Conservation (phyloP, 371 early-diverging fungal species). For the Rhizopus microsporus region DNA sequence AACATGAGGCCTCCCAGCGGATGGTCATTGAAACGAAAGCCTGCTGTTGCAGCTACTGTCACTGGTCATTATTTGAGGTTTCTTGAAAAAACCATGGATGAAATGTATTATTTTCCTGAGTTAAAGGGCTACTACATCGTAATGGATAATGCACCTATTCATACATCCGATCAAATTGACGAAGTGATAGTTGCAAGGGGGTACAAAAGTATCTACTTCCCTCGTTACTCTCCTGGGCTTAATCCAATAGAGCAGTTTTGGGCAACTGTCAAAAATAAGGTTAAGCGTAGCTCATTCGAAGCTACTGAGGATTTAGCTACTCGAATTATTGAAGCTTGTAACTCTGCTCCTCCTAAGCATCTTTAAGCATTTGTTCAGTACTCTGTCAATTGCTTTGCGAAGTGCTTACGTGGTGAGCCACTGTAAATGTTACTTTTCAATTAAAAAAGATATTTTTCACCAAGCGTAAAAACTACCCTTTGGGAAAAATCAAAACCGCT, state of each 20-base stretch:
- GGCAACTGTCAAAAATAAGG: conserved; percentile 14
- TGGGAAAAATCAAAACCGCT: not conserved
- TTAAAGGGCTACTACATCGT: not conserved
- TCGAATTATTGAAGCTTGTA: conserved; percentile 3
- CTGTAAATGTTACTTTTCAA: not conserved
- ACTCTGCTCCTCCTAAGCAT: conserved; percentile 8
- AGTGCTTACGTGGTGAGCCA: conserved; percentile 8
- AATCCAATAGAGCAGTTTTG: conserved; percentile 10
- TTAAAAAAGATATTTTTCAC: not conserved
- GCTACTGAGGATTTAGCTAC: conserved; percentile 8
- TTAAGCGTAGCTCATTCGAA: conserved; percentile 9
- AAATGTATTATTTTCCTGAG: too few relatives aligned
- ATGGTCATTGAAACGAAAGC: conserved; percentile 1
- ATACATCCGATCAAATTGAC: not conserved
- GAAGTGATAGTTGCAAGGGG: conserved; percentile 2
- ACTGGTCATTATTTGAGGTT: not conserved
- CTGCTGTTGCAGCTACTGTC: not conserved
- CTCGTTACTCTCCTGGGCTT: conserved; percentile 9
- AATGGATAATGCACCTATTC: not conserved
- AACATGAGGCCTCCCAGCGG: conserved; percentile 1
- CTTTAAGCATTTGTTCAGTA: conserved; percentile 5
- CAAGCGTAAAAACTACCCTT: not conserved
- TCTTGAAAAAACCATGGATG: too few relatives aligned
- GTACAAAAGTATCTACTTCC: conserved; percentile 4
- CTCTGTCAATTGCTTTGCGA: conserved; percentile 3